A percentile compares a stretch with the other conserved stretches of the same genome.
Evolutionary conservation across 2,329 filamentous ascomycete genomes (phyloP).

Genomic region (Lecanoromycetidae sp.): DNA sequence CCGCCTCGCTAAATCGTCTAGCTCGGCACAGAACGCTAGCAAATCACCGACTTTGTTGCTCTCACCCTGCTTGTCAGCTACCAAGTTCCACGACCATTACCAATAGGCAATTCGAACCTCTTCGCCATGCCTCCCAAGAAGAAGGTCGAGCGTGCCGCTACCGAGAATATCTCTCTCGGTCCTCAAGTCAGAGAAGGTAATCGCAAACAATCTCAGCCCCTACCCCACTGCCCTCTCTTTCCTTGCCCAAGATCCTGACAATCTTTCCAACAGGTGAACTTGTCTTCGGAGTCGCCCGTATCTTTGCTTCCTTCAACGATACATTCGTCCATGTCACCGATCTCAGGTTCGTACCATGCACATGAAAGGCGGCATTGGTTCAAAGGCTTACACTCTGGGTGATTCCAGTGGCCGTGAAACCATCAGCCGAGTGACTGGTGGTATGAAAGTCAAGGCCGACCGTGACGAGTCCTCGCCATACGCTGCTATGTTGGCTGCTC

Average conservation of each 20-base stretch:
- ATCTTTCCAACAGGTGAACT: constrained; percentile 55
- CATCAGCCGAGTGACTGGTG: constrained; percentile 98
- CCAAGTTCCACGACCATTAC: neutral
- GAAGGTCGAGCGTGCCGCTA: constrained; percentile 60
- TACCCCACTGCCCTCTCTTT: constrained; percentile 9
- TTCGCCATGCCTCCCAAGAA: constrained; percentile 89
- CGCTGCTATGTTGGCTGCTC: constrained; percentile 99
- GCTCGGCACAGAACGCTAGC: constrained; percentile 5
- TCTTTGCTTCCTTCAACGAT: constrained; percentile 92
- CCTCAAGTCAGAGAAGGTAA: constrained; percentile 91
- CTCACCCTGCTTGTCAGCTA: neutral
- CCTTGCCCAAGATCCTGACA: constrained; percentile 11
- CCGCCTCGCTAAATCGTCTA: constrained; percentile 6
- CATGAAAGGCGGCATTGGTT: constrained; percentile 19
- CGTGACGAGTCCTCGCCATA: constrained; percentile 99
- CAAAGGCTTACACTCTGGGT: constrained; percentile 54
- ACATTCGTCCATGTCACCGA: constrained; percentile 98
- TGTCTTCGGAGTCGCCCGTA: constrained; percentile 95
- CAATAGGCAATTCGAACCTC: neutral
- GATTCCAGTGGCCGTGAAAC: constrained; percentile 94
- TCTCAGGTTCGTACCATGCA: constrained; percentile 58
- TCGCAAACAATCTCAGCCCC: too few relatives aligned
- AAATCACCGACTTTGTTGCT: neutral
- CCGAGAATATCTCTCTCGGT: constrained; percentile 98
- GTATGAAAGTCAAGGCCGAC: constrained; percentile 99